Evolutionary conservation across 2,329 filamentous ascomycete genomes (phyloP).

Genomic region (Metarhizium humberi): DNA sequence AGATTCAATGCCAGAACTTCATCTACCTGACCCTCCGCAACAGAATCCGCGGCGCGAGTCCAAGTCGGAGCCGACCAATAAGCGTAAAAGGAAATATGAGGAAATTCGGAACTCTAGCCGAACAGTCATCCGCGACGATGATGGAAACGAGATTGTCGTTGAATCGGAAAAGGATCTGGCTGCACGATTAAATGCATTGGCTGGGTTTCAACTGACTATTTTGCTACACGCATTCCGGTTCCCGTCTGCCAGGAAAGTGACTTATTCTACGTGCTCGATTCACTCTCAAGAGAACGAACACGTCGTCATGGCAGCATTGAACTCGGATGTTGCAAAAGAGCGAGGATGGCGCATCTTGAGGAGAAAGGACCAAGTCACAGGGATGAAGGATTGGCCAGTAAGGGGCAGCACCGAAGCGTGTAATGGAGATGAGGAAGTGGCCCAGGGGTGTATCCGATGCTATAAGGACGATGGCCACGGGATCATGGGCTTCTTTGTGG

Average conservation of each 20-base stretch:
- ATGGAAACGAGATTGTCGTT: constrained; percentile 44
- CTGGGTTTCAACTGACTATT: constrained; percentile 73
- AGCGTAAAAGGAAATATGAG: constrained; percentile 37
- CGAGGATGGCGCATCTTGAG: constrained; percentile 70
- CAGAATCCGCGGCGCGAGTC: background rate
- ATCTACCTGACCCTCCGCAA: constrained; percentile 38
- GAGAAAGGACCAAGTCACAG: constrained; percentile 63
- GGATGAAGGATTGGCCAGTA: constrained; percentile 67
- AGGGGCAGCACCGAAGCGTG: constrained; percentile 45
- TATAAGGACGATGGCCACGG: constrained; percentile 73
- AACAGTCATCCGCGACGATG: constrained; percentile 43
- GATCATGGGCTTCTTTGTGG: constrained; percentile 93
- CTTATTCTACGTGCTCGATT: constrained; percentile 90
- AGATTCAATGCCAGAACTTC: constrained; percentile 64
- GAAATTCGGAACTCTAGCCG: constrained; percentile 21
- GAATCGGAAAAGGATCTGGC: constrained; percentile 47
- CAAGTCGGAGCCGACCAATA: constrained; percentile 7
- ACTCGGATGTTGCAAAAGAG: constrained; percentile 53
- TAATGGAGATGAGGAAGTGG: constrained; percentile 40
- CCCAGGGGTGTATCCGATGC: constrained; percentile 72
- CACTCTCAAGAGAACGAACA: constrained; percentile 82
- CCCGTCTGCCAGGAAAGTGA: constrained; percentile 63
- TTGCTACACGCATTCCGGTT: constrained; percentile 80
- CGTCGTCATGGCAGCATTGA: constrained; percentile 66
- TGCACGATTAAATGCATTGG: constrained; percentile 61